These are phyloP conservation scores for Tremella mesenterica DNA, from an alignment of 768 basidiomycete species.

Conservation along the genomic window DNA sequence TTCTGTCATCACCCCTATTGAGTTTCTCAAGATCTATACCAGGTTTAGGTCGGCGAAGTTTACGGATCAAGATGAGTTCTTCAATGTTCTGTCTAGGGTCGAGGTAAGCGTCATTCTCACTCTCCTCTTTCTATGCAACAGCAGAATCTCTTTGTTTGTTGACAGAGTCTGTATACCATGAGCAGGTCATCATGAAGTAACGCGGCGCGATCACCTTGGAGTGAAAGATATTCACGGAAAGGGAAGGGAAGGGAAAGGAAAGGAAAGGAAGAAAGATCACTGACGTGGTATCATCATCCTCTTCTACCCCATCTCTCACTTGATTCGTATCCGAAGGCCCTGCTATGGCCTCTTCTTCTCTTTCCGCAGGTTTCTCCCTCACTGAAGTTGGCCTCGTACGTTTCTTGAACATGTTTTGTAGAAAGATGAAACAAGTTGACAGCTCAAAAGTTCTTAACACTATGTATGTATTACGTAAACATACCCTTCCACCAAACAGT, in stretches of 20 bases:
- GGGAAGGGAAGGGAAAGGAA: neutral
- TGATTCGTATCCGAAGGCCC: neutral
- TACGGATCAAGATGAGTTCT: slow-evolving; percentile 76
- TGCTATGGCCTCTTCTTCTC: slow-evolving; percentile 6
- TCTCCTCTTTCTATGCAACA: neutral
- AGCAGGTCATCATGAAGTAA: neutral
- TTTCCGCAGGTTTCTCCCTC: slow-evolving; percentile 27
- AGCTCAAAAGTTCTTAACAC: no score
- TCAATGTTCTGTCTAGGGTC: slow-evolving; percentile 49
- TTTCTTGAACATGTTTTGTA: slow-evolving; percentile 46
- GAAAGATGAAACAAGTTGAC: no score
- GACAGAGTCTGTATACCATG: neutral
- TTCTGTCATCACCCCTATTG: slow-evolving; percentile 65
- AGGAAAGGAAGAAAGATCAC: neutral
- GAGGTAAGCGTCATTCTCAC: neutral
- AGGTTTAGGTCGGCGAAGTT: slow-evolving; percentile 56
- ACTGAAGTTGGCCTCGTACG: slow-evolving; percentile 40
- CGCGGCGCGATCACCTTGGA: neutral
- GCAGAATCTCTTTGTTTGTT: neutral
- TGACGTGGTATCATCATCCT: slow-evolving; percentile 33
- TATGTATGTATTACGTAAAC: no score
- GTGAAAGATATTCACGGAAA: neutral
- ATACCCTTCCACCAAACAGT: no score
- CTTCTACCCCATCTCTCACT: slow-evolving; percentile 9
- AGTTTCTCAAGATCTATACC: slow-evolving; percentile 82